phyloP scores from a whole-genome alignment of 2,329 filamentous ascomycete species.

The Escovopsis sp. region DNA sequence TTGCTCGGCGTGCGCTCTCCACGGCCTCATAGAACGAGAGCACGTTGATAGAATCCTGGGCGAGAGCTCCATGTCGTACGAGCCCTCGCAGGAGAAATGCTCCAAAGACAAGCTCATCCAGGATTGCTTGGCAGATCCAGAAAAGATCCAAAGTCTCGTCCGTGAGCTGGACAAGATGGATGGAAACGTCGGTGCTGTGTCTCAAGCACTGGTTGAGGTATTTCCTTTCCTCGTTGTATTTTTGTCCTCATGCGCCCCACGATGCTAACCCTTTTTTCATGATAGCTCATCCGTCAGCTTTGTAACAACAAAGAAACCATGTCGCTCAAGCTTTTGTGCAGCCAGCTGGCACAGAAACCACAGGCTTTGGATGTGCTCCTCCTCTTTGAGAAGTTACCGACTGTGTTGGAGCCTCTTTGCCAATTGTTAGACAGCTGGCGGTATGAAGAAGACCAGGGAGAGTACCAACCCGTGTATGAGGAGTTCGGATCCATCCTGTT shows the following conservation, averaged over 20 bases:
- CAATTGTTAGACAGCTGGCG: slow-evolving; percentile 64
- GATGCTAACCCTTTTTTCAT: background rate
- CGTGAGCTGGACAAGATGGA: slow-evolving; percentile 79
- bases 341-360: slow-evolving; percentile 56
- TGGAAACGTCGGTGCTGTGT: slow-evolving; percentile 78
- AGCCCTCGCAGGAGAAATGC: slow-evolving; percentile 61
- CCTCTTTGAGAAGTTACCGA: slow-evolving; percentile 55
- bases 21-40: slow-evolving; percentile 65
- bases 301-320: slow-evolving; percentile 65
- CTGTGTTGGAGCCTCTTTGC: slow-evolving; percentile 60
- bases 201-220: slow-evolving; percentile 61
- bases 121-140: slow-evolving; percentile 63
- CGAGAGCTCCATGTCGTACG: slow-evolving; percentile 67
- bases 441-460: slow-evolving; percentile 70
- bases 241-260: too few species aligned
- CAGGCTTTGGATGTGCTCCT: slow-evolving; percentile 60
- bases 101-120: slow-evolving; percentile 64
- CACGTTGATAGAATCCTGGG: slow-evolving; percentile 70
- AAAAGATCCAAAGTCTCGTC: slow-evolving; percentile 61
- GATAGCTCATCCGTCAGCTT: slow-evolving; percentile 50
- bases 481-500: slow-evolving; percentile 70
- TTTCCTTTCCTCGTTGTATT: slow-evolving; percentile 7
- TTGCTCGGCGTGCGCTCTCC: slow-evolving; percentile 77
- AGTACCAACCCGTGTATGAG: slow-evolving; percentile 75
- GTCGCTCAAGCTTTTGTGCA: slow-evolving; percentile 62